These are phyloP conservation scores for Hapsidospora chrysogenum DNA, from an alignment of 495 filamentous ascomycete genomes.

Conservation along the genomic window DNA sequence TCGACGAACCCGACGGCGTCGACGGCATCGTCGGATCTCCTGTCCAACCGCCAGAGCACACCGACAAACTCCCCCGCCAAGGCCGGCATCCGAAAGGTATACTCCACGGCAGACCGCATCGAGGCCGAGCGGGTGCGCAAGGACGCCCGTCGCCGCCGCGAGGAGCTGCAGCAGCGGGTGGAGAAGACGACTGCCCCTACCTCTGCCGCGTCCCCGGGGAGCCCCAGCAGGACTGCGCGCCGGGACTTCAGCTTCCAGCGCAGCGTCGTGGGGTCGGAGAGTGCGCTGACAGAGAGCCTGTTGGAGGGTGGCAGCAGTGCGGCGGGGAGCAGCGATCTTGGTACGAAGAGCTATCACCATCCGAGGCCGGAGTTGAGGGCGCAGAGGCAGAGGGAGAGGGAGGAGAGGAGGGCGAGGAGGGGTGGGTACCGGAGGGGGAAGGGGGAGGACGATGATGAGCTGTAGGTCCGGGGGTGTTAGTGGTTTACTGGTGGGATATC, in stretches of 20 bases:
- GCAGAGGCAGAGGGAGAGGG: conserved; percentile 13
- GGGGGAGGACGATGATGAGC: not conserved
- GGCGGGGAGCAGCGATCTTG: conserved; percentile 39
- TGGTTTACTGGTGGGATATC: too few species aligned
- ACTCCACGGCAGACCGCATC: conserved; percentile 31
- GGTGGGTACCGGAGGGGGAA: not conserved
- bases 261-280: conserved; percentile 18
- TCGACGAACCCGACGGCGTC: conserved; percentile 33
- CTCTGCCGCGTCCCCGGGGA: conserved; percentile 5
- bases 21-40: conserved; percentile 34
- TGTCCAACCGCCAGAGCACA: conserved; percentile 29
- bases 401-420: conserved; percentile 1
- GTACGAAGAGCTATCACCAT: conserved; percentile 70
- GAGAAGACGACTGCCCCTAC: too few species aligned
- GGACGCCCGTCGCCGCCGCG: conserved; percentile 27
- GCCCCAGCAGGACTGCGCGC: conserved; percentile 1
- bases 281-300: conserved; percentile 10
- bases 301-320: conserved; percentile 36
- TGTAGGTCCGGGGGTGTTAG: not conserved
- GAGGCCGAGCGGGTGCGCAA: conserved; percentile 29
- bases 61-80: conserved; percentile 36
- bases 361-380: conserved; percentile 14
- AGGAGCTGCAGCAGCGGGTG: too few species aligned
- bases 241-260: conserved; percentile 34
- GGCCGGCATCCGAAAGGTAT: conserved; percentile 36